Percentiles rank a stretch among this genome's conserved stretches.
Evolutionary conservation across 129 eudicot genomes (phyloP).

Genomic region (Lactuca saligna): DNA sequence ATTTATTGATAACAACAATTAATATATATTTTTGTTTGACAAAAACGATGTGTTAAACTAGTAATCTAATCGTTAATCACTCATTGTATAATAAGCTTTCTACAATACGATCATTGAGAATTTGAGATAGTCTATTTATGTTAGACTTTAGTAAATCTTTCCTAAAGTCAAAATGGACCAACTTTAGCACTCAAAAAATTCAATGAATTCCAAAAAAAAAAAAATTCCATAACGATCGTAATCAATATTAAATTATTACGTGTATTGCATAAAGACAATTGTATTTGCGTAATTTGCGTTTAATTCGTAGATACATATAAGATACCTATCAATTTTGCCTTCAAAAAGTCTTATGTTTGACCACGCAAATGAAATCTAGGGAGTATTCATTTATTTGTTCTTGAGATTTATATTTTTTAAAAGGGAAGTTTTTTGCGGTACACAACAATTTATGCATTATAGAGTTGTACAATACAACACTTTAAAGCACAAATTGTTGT

Average conservation of each 20-base stretch:
- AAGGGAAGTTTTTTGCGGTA: no score
- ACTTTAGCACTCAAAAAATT: slow-evolving; percentile 18
- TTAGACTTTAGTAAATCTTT: background rate
- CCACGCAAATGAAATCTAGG: background rate
- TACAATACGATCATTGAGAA: background rate
- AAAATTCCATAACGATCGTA: background rate
- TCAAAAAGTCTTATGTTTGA: background rate
- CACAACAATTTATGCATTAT: no score
- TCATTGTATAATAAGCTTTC: background rate
- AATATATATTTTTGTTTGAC: background rate
- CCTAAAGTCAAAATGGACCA: background rate
- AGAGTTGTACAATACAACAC: no score
- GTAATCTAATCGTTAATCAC: background rate
- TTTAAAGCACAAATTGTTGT: no score
- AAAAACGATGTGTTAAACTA: background rate
- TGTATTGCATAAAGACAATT: background rate
- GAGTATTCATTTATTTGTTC: background rate
- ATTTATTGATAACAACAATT: slow-evolving; percentile 6
- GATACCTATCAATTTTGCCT: background rate
- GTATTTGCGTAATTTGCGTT: background rate
- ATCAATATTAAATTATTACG: background rate
- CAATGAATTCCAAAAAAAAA: background rate
- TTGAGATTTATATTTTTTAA: background rate
- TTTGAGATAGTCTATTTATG: background rate
- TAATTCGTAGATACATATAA: background rate